Evolutionary conservation across 2,329 filamentous ascomycete genomes (phyloP).

Genomic region (Arthrobotrys sinensis): DNA sequence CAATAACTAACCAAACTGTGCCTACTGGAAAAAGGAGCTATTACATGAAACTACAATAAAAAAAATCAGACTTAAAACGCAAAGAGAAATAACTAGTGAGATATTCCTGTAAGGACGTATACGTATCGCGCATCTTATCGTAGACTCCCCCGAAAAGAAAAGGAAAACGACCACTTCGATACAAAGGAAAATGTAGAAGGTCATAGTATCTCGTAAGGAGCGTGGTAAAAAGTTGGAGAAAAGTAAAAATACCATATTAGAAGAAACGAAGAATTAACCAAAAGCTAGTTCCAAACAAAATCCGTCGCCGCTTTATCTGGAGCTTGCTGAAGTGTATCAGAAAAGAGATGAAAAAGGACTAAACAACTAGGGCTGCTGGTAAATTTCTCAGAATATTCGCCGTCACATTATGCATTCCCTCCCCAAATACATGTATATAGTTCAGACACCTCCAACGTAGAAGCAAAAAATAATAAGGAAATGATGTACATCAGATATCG

Average conservation of each 20-base stretch:
- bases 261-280: slow-evolving; percentile 57
- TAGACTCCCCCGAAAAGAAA: slow-evolving; percentile 13
- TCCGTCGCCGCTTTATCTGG: slow-evolving; percentile 63
- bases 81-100: slow-evolving; percentile 6
- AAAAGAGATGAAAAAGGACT: slow-evolving; percentile 11
- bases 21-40: slow-evolving; percentile 24
- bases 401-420: slow-evolving; percentile 61
- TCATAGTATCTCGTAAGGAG: slow-evolving; percentile 24
- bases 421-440: slow-evolving; percentile 59
- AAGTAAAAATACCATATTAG: slow-evolving; percentile 59
- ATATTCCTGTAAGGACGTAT: slow-evolving; percentile 11
- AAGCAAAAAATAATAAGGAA: slow-evolving; percentile 26
- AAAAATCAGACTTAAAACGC: slow-evolving; percentile 7
- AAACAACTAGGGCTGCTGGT: slow-evolving; percentile 32
- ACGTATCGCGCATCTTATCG: slow-evolving; percentile 35
- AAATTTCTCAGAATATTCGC: slow-evolving; percentile 65
- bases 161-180: background rate
- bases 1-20: slow-evolving; percentile 20
- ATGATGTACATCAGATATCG: slow-evolving; percentile 60
- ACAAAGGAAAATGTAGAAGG: slow-evolving; percentile 32
- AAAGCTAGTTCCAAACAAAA: slow-evolving; percentile 62
- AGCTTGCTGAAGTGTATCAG: slow-evolving; percentile 43
- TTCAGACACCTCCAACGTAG: slow-evolving; percentile 37
- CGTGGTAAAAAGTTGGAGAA: slow-evolving; percentile 38
- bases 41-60: slow-evolving; percentile 43